phyloP scores from a whole-genome alignment of 768 basidiomycete genomes.

The Termitomyces sp. region DNA sequence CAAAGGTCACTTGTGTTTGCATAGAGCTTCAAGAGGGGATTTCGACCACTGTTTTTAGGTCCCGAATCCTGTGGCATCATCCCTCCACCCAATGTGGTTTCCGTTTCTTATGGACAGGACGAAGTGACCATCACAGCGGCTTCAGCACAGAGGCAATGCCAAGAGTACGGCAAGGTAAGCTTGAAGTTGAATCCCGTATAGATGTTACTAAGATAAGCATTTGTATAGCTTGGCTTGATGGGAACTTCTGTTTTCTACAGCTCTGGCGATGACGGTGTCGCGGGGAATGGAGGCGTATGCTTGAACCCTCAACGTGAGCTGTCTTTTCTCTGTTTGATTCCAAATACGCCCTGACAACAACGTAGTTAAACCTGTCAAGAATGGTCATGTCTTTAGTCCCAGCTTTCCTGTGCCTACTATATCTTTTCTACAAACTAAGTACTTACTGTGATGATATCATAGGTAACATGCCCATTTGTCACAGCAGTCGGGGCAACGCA shows the following conservation, averaged over 20 bases:
- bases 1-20: conserved; percentile 2
- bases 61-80: conserved; percentile 33
- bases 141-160: conserved; percentile 39
- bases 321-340: background rate
- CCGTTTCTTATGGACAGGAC: conserved; percentile 38
- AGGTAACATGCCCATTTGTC: conserved; percentile 42
- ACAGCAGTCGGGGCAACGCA: conserved; percentile 53
- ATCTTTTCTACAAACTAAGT: background rate
- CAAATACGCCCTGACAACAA: background rate
- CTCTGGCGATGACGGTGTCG: conserved; percentile 41
- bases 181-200: background rate
- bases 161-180: conserved; percentile 36
- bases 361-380: conserved; percentile 17
- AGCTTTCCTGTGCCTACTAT: conserved; percentile 16
- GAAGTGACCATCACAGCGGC: conserved; percentile 32
- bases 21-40: background rate
- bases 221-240: conserved; percentile 45
- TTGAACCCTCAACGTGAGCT: conserved; percentile 39
- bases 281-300: conserved; percentile 21
- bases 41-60: conserved; percentile 14
- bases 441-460: background rate
- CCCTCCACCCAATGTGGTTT: conserved; percentile 36
- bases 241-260: conserved; percentile 55
- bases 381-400: conserved; percentile 21
- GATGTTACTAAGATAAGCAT: background rate